Conservation (phyloP, 768 basidiomycete species). For the Inosperma sp. region DNA sequence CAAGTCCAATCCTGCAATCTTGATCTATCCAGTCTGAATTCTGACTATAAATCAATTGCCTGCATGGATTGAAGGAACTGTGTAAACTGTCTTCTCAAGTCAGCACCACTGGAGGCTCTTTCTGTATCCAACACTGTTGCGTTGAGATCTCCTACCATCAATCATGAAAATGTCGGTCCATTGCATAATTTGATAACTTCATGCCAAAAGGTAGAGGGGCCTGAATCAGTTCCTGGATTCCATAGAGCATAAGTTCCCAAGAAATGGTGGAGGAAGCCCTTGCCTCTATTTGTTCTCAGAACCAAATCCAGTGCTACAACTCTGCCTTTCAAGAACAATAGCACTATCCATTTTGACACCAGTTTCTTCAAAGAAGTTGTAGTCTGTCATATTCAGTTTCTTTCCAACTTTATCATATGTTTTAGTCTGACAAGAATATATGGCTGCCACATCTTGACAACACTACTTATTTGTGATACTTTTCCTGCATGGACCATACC, state of each 20-base stretch:
- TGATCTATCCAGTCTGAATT: constrained; percentile 4
- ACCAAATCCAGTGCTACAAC: constrained; percentile 13
- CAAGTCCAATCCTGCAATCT: constrained; percentile 16
- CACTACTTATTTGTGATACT: not conserved
- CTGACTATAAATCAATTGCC: constrained; percentile 17
- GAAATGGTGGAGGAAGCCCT: constrained; percentile 8
- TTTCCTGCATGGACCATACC: not conserved
- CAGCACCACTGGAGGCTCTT: constrained; percentile 1
- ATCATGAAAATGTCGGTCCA: constrained; percentile 2
- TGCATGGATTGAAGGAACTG: constrained; percentile 9
- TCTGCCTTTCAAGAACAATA: constrained; percentile 8
- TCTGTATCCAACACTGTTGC: constrained; percentile 12
- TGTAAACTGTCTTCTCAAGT: not conserved
- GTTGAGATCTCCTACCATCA: constrained; percentile 17
- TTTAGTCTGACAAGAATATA: constrained; percentile 3
- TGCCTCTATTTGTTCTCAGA: not conserved
- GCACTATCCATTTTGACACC: not conserved
- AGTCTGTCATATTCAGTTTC: not conserved
- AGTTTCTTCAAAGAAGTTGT: constrained; percentile 6
- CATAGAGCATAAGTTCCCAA: constrained; percentile 16
- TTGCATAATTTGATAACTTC: constrained; percentile 3
- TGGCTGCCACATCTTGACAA: not conserved
- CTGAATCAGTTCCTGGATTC: constrained; percentile 7
- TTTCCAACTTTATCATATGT: not conserved
- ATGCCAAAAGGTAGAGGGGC: constrained; percentile 11